phyloP scores from a whole-genome alignment of 192 early-diverging fungal genomes.

The Coemansia sp. region DNA sequence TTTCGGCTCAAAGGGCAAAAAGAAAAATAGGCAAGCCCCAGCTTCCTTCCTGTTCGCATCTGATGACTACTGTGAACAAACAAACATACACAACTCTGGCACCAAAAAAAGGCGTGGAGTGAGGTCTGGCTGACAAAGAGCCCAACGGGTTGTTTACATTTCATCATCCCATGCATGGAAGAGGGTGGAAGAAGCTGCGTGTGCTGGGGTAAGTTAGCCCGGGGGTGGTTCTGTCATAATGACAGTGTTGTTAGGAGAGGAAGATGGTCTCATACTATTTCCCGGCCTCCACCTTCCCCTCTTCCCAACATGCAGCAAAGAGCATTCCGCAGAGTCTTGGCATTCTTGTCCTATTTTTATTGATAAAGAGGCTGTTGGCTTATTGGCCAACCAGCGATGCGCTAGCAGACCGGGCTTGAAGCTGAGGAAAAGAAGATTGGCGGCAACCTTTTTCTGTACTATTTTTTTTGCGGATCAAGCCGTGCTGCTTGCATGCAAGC shows the following conservation, averaged over 20 bases:
- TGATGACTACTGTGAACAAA: neutral
- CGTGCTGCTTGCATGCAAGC: too few species aligned
- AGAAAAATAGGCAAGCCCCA: neutral
- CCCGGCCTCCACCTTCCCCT: neutral
- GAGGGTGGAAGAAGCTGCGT: neutral
- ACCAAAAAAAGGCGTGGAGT: neutral
- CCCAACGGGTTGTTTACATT: slow-evolving; percentile 5
- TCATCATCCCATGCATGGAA: slow-evolving; percentile 10
- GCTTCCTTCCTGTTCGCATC: slow-evolving; percentile 2
- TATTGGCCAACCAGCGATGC: neutral
- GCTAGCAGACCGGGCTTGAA: too few species aligned
- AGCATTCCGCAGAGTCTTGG: slow-evolving; percentile 6
- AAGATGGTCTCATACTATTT: neutral
- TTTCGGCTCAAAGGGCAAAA: neutral
- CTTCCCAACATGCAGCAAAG: neutral
- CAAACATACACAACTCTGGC: neutral
- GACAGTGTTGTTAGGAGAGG: neutral
- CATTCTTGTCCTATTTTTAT: neutral
- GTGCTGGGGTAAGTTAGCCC: too few species aligned
- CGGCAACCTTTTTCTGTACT: too few species aligned
- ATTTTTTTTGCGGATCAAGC: too few species aligned
- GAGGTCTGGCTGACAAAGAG: neutral
- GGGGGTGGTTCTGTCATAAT: neutral
- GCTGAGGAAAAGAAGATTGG: too few species aligned
- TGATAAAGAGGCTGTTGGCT: neutral